Percentiles rank a stretch among this genome's conserved stretches.
Conservation (phyloP, 2,329 filamentous ascomycete species). For the Lasiodiplodia citricola region DNA sequence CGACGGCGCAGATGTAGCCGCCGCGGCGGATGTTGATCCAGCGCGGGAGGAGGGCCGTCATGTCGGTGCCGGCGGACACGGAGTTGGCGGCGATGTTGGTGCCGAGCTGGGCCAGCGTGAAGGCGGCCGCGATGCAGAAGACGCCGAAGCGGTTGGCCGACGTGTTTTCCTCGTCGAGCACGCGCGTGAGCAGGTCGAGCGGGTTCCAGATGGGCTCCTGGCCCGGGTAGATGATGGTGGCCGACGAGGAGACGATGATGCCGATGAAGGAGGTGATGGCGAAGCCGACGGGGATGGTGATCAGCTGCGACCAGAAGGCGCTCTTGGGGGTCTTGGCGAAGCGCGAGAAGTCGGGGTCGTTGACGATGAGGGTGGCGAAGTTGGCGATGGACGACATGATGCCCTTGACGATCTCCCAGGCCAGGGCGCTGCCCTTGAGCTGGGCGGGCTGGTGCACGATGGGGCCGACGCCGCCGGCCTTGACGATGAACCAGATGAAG, state of each 20-base stretch:
- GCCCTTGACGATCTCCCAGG: constrained; percentile 81
- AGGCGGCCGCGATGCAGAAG: constrained; percentile 59
- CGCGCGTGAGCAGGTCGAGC: constrained; percentile 47
- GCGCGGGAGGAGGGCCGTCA: constrained; percentile 79
- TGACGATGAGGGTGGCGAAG: constrained; percentile 82
- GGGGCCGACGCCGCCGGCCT: constrained; percentile 81
- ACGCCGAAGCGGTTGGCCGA: constrained; percentile 52
- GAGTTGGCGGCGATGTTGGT: constrained; percentile 90
- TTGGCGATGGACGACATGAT: constrained; percentile 91
- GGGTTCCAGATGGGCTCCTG: constrained; percentile 51
- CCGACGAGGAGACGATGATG: constrained; percentile 57
- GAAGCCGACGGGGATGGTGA: constrained; percentile 57
- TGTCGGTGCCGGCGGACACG: constrained; percentile 80
- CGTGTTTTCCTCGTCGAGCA: constrained; percentile 48
- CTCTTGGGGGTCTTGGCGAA: constrained; percentile 79
- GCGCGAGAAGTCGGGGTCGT: constrained; percentile 83
- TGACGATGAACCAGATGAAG: constrained; percentile 84
- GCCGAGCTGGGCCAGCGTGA: constrained; percentile 76
- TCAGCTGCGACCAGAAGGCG: constrained; percentile 79
- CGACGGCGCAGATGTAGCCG: constrained; percentile 79
- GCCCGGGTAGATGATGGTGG: constrained; percentile 48
- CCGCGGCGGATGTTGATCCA: constrained; percentile 86
- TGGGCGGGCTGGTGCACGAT: constrained; percentile 73
- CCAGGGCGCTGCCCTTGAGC: constrained; percentile 70
- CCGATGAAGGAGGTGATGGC: constrained; percentile 79